Evolutionary conservation across 441 rosid genomes (phyloP).

Genomic region (Breynia disticha): DNA sequence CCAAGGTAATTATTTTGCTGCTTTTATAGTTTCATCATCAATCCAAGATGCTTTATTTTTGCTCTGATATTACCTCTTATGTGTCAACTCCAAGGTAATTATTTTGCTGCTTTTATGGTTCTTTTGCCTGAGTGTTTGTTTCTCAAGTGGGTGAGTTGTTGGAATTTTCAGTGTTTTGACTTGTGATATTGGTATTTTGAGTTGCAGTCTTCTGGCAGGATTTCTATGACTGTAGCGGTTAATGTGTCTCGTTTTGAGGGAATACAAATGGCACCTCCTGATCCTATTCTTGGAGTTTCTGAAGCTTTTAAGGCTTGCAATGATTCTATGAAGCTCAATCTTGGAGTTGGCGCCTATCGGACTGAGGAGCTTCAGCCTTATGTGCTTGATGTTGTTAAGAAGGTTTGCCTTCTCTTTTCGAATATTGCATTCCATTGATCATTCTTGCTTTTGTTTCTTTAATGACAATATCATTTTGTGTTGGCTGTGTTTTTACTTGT

Average conservation of each 20-base stretch:
- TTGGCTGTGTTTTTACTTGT: background rate
- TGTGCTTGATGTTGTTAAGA: conserved; percentile 89
- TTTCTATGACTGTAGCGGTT: conserved; percentile 54
- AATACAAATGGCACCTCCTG: conserved; percentile 91
- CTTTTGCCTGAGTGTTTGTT: background rate
- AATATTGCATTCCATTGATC: background rate
- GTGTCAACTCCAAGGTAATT: background rate
- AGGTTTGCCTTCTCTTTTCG: conserved; percentile 32
- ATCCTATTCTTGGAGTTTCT: conserved; percentile 95
- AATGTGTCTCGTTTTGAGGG: conserved; percentile 77
- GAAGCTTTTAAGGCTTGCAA: conserved; percentile 91
- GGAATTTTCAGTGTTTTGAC: background rate
- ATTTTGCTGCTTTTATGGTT: background rate
- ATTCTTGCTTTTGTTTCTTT: conserved; percentile 5
- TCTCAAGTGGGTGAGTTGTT: background rate
- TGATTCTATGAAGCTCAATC: conserved; percentile 75
- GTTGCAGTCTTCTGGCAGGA: conserved; percentile 47
- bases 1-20: conserved; percentile 28
- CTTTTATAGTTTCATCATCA: background rate
- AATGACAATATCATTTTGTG: background rate
- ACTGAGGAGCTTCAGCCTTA: conserved; percentile 94
- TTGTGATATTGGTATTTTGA: conserved; percentile 4
- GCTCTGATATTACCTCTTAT: background rate
- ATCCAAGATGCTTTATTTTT: background rate
- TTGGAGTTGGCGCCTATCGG: conserved; percentile 95